These are phyloP conservation scores for Dipteronia sinensis DNA, from an alignment of 345 rosid genomes.

Conservation along the genomic window DNA sequence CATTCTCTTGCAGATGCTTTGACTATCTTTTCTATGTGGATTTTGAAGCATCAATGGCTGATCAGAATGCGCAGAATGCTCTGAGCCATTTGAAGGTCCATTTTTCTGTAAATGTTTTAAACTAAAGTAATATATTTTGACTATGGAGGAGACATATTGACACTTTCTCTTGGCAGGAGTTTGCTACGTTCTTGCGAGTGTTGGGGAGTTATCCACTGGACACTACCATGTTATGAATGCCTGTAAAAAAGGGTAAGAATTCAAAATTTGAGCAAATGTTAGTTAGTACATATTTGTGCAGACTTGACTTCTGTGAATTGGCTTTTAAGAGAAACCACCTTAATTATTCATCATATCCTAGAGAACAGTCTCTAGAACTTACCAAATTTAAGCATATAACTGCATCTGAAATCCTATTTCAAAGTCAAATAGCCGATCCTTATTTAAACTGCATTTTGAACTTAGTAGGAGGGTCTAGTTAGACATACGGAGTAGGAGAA, in stretches of 20 bases:
- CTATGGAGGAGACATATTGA: neutral
- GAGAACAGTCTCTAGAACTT: neutral
- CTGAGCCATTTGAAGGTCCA: constrained; percentile 76
- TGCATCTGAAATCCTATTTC: neutral
- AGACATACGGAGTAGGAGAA: neutral
- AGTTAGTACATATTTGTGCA: neutral
- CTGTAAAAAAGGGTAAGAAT: constrained; percentile 16
- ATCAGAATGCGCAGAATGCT: constrained; percentile 88
- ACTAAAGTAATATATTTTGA: neutral
- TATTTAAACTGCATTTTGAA: neutral
- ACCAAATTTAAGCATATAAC: neutral
- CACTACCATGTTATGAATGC: constrained; percentile 59
- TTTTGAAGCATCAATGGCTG: constrained; percentile 98
- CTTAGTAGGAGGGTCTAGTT: neutral
- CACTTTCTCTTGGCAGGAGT: constrained; percentile 58
- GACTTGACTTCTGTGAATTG: neutral
- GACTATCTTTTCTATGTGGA: constrained; percentile 95
- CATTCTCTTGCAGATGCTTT: constrained; percentile 57
- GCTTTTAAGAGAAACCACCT: neutral
- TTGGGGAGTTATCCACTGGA: constrained; percentile 97
- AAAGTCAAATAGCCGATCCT: neutral
- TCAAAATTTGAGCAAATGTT: neutral
- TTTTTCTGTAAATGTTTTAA: constrained; percentile 4
- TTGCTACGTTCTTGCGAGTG: constrained; percentile 92
- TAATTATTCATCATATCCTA: neutral